Base-by-base conservation (phyloP, 768 basidiomycete species). In the Tulasnella sp. region DNA sequence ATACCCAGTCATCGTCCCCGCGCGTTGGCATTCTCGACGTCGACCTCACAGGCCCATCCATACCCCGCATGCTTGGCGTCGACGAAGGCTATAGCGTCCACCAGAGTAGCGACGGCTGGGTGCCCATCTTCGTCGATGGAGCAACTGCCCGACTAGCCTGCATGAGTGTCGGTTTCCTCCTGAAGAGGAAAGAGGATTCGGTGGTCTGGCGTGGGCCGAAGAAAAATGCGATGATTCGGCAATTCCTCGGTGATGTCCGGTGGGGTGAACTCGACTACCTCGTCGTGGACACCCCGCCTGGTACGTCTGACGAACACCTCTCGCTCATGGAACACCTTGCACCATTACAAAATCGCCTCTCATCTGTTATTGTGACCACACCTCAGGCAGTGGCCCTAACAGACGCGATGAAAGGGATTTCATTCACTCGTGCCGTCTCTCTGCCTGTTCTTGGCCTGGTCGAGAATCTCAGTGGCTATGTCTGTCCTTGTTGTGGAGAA, bases 251-350 rank as follows among this genome's bases (percentile, higher is more conserved):
- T 63, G 89, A 97, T 63, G 92, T 96, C n/a, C 73, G 88, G 62
- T 97, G 92, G 92, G 92, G 89, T 43, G 82, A 88, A 39, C 73
- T 94, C 58, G 92, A 97, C 68, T 94, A 86, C 72, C 75, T 97
- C 53, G 77, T 97, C 53, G 83, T 96, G 45, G 93, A 96, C 68
- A 99, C 96, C 2, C 96, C 94, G 3, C 96, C 96, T 66, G 96
- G 94, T 96, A 99, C 96, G 37, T 98, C 96, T 19, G 96, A 99
- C 72, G 96, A 99, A 68, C 96, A 98, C 72, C 76, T 99, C 41
- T 96, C 94, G 34, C 75, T 99, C 46, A 74, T 98, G 61, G 93
- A 97, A 65, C 92, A 98, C 66, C 78, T 98, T 66, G 82, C 87
- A 23, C 90, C 91, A 0, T 75, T 88, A 15, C 85, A 84, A 60